Conservation (phyloP, 371 early-diverging fungal species). For the Mucor piriformis region DNA sequence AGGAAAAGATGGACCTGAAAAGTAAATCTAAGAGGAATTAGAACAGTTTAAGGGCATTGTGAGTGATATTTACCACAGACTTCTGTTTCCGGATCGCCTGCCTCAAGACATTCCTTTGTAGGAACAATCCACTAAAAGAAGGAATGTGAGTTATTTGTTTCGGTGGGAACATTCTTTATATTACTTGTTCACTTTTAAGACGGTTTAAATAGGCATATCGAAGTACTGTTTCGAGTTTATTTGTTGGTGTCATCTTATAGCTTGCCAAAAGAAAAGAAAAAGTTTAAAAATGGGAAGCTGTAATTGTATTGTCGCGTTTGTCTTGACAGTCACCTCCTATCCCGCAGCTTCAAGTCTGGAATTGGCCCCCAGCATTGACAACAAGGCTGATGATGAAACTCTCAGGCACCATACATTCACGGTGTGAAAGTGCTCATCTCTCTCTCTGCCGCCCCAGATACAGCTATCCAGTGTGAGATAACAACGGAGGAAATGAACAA, state of each 20-base stretch:
- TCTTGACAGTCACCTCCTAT: too few species aligned
- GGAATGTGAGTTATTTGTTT: background rate
- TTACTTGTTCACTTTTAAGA: constrained; percentile 30
- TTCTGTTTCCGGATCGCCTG: constrained; percentile 20
- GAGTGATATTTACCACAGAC: constrained; percentile 32
- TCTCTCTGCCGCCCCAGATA: too few species aligned
- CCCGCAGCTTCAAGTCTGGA: too few species aligned
- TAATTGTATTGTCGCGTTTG: too few species aligned
- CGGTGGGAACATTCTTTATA: background rate
- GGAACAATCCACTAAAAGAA: constrained; percentile 42
- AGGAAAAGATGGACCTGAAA: constrained; percentile 38
- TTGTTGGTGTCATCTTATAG: constrained; percentile 14
- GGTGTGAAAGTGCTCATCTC: too few species aligned
- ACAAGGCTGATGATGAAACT: too few species aligned
- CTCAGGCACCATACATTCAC: too few species aligned
- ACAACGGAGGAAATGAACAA: too few species aligned
- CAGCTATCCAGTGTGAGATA: too few species aligned
- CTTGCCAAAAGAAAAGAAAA: too few species aligned
- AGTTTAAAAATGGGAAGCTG: too few species aligned
- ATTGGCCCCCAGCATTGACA: too few species aligned
- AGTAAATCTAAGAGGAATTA: constrained; percentile 32
- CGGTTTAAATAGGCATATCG: constrained; percentile 33
- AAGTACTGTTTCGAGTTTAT: constrained; percentile 31
- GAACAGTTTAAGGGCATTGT: background rate
- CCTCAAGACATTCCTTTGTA: constrained; percentile 37